Base-by-base conservation (phyloP, 768 basidiomycete genomes). In the Austroboletus eburneus region DNA sequence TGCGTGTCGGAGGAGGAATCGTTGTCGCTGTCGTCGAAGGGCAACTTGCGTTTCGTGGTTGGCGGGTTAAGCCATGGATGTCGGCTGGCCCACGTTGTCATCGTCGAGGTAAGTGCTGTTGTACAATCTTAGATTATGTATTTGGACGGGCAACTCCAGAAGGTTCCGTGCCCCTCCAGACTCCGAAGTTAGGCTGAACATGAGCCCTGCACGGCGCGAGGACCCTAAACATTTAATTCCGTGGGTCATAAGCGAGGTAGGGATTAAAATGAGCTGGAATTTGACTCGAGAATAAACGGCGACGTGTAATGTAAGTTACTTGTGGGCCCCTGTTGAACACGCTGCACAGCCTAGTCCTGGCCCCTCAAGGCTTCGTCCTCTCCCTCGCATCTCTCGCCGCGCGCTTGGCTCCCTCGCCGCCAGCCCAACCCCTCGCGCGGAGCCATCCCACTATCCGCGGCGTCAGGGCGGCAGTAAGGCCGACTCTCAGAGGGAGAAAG, bases 371-470 rank as follows among this genome's bases (percentile, higher is more conserved):
- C 49, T 22, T 52, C 42, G 68, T 59, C 46, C 60, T 69, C 39
- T 71, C 71, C 43, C 65, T 63, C 57, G 72, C 62, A 39, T 71
- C 70, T 45, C 55, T 49, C 38, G 80, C 81, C 12, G 86, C 89
- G 30, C 84, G 75, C 55, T 70, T 74, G 7, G 85, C 75, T 5
- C 87, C 87, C n/a, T 74, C 78, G 20, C 78, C 71, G 12, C 87
- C 85, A 2, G 80, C 83, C 91, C 91, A 97, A 1, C 93, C 92
- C 51, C 83, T 70, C 29, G 66, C 69, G n/a, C 79, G 73, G 43
- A 97, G 69, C 89, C 90, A 95, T 17, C 76, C 75, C 4, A 96
- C 93, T n/a, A 97, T 65, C 53, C 76, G 76, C 1, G 93, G 93
- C 0, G 93, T 95, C 42, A 89, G 69, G 1, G 82, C 83, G 1